Base-by-base conservation (phyloP, 2,329 filamentous ascomycete genomes). In the Neonectria faginata region DNA sequence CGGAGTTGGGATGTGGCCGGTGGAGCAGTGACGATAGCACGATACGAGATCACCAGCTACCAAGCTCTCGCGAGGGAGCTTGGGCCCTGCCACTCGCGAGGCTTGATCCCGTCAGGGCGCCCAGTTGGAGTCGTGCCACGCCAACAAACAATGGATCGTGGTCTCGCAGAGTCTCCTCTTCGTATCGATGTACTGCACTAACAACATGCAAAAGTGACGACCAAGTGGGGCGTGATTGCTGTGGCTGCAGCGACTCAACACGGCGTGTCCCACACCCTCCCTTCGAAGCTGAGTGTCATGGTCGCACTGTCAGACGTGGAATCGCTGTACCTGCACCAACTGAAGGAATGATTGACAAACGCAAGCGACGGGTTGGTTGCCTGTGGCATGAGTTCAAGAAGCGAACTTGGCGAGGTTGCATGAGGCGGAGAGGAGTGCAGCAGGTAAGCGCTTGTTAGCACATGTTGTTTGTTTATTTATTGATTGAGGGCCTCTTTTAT, bases 281-380 rank as follows among this genome's bases (percentile, higher is more conserved):
- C 45, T 55, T 65, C 58, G 59, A 60, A 47, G 25, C 50, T 67
- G 63, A 68, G 68, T 71, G 61, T 60, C 47, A 63, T 70, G 71
- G 69, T 73, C 65, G 68, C 68, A 72, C 58, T 67, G 68, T 72
- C 63, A 73, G 68, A 71, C 64, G 55, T 66, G 31, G 57, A 67
- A 69, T 62, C 57, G 66, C 57, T 54, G 55, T 67, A 62, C 63
- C 61, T 66, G 54, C 62, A 67, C 67, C 63, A 67, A 71, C 60
- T 59, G 36, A 27, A 71, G 59, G 57, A 64, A 64, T 57, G 60
- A 66, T 65, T 70, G 55, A 53, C 56, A 65, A 57, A 41, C 53
- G 47, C 48, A 65, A 66, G 57, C 53, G 52, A 54, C 57, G 61
- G 67, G 64, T 5, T 39, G 36, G n/a, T 39, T 72, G 70, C 68